A percentile compares a stretch with the other conserved stretches of the same genome.
Conservation (phyloP, 345 rosid species). For the Arabidopsis suecica region DNA sequence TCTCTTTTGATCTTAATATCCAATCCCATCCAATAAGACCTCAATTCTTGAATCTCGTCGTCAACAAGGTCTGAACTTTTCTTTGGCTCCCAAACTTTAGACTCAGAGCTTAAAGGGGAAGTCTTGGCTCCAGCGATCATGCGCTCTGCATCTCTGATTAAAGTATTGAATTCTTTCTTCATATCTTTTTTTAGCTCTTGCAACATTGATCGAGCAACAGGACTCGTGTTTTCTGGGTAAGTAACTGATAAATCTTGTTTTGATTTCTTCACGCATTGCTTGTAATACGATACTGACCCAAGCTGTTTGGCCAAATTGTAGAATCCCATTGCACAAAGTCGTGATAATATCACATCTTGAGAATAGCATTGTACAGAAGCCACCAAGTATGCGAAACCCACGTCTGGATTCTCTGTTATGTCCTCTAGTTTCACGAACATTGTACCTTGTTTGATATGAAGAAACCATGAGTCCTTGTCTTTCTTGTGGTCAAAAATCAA, state of each 20-base stretch:
- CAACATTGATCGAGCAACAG: background rate
- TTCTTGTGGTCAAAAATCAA: background rate
- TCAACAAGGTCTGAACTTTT: background rate
- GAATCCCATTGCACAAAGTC: background rate
- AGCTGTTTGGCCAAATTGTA: background rate
- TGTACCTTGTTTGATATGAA: background rate
- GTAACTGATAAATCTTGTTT: background rate
- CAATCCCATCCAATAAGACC: constrained; percentile 21
- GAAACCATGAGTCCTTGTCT: background rate
- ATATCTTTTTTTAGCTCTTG: background rate
- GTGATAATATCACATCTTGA: background rate
- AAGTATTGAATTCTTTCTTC: no score
- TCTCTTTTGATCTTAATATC: constrained; percentile 20
- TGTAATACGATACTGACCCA: constrained; percentile 15
- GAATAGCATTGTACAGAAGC: constrained; percentile 8
- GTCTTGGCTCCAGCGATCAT: background rate
- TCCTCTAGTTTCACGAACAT: background rate
- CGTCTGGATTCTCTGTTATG: background rate
- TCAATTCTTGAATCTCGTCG: background rate
- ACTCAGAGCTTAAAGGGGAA: background rate
- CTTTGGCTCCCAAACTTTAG: background rate
- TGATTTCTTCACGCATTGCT: background rate
- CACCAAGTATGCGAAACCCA: background rate
- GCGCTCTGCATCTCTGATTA: background rate
- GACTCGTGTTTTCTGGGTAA: background rate